Base-by-base conservation (phyloP, 805 yeast genomes). In the Cyberlindnera misumaiensis region DNA sequence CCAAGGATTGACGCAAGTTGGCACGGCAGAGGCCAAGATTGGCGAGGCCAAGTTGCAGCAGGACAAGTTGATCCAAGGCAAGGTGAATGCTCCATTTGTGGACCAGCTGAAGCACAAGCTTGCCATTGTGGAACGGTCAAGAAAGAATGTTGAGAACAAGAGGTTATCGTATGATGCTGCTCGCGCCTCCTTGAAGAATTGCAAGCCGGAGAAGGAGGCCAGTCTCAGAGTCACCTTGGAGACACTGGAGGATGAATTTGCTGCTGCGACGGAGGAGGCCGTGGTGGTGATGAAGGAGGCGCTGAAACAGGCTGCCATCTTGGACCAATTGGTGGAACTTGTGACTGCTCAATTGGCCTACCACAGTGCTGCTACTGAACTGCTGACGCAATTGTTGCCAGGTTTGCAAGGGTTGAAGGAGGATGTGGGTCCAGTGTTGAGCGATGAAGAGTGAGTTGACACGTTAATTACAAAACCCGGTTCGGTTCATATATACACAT, bases 231-330 rank as follows among this genome's bases (percentile, higher is more conserved):
- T 80, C 35, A 74, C 77, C 46, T 80, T 86, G 73, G 95, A 86
- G 62, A 75, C 80, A 44, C 78, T 86, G 36, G 96, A 86, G 64
- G 96, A 86, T 54, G 89, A 83, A 54, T 86, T 86, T 59, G 95
- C 93, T 34, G 85, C 83, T 49, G 82, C 89, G 17, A 87, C 87
- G 27, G 95, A 86, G 64, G 93, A 83, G 54, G 93, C 95, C 29
- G 86, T 85, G 39, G 67, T 78, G 29, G 76, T 82, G 43, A 81
- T 86, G 89, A 85, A 80, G 65, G 79, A 80, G 56, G 89, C 83
- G 22, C 73, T 86, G 48, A 79, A 80, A 41, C 70, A 78, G 40
- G 77, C 88, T 15, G 73, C 77, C 49, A 82, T 88, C 13, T 68
- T 83, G 48, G 72, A 75, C 36, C 80, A 80, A 57, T 64, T 85